These are phyloP conservation scores for Pythium phragmiticola DNA, from an alignment of 352 stramenopile species.

Conservation along the genomic window DNA sequence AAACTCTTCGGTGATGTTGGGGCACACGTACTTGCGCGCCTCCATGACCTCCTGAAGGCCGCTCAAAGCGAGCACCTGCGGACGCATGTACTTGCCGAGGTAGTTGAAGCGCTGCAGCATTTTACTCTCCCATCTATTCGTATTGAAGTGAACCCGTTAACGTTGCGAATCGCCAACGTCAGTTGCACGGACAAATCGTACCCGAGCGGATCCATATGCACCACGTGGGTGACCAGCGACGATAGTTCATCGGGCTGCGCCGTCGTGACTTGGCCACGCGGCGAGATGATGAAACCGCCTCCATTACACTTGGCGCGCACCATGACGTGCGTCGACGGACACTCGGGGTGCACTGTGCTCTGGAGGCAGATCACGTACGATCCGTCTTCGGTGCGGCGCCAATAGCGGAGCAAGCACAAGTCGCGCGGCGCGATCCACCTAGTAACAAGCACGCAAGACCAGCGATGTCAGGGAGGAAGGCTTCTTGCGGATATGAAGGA, in stretches of 20 bases:
- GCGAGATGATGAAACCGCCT: constrained; percentile 62
- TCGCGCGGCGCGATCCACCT: constrained; percentile 71
- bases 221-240: constrained; percentile 68
- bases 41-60: constrained; percentile 74
- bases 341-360: constrained; percentile 73
- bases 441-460: constrained; percentile 5
- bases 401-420: constrained; percentile 71
- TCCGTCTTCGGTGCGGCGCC: constrained; percentile 63
- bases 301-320: constrained; percentile 64
- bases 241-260: constrained; percentile 43
- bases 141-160: no score
- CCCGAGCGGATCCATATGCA: constrained; percentile 65
- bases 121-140: constrained; percentile 49
- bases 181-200: constrained; percentile 2
- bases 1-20: constrained; percentile 67
- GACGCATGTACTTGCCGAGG: constrained; percentile 59
- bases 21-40: constrained; percentile 69
- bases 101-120: constrained; percentile 61
- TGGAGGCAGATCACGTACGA: constrained; percentile 80
- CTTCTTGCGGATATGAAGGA: not conserved
- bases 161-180: no score
- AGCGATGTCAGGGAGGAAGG: not conserved
- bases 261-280: constrained; percentile 24
- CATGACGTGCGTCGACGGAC: constrained; percentile 54
- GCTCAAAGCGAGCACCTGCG: constrained; percentile 20